Base-by-base conservation (phyloP, 805 yeast genomes). In the Schwanniomyces polymorphus region DNA sequence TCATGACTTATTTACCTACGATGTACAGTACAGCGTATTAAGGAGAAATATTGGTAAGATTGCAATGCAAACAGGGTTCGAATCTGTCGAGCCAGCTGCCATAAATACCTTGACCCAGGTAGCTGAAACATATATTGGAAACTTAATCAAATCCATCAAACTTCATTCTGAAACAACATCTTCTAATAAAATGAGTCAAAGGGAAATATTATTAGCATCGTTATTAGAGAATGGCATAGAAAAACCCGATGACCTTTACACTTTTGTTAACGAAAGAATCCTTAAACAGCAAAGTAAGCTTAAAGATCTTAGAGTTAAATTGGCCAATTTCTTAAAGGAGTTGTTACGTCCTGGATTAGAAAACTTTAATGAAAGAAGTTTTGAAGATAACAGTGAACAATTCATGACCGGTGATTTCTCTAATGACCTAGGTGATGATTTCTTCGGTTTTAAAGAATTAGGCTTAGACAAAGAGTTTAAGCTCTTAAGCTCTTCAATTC, bases 371-470 rank as follows among this genome's bases (percentile, higher is more conserved):
- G 98, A 91, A 59, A 78, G 80, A 45, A 86, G 83, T 53, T 94
- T 94, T 64, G 82, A 74, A 33, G 99, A 95, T 61, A 88, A 90
- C 58, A 86, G 96, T 58, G 97, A 94, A 53, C 97, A 92, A 65
- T 94, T 91, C 62, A 68, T 92, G 54, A 87, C 94, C 27, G 99
- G 99, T 48, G 97, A 91, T 59, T 94, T 94, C 64, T 86, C 97
- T 1, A 86, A 81, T 57, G 97, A 91, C 50, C 71, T 94, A 33
- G 99, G 98, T 6, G 99, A 92, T 58, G 99, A 94, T 68, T 94
- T 91, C 77, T 95, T 95, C 70, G 99, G 99, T 0, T 95, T 94
- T 74, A 87, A 81, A 61, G 98, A 92, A 54, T 74, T 94, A 41
- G 99, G 99, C 0, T 71, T 94, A 44, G 98, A 92, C 59, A 88